These are phyloP conservation scores for Pythium volutum DNA, from an alignment of 352 stramenopile species.

Conservation along the genomic window DNA sequence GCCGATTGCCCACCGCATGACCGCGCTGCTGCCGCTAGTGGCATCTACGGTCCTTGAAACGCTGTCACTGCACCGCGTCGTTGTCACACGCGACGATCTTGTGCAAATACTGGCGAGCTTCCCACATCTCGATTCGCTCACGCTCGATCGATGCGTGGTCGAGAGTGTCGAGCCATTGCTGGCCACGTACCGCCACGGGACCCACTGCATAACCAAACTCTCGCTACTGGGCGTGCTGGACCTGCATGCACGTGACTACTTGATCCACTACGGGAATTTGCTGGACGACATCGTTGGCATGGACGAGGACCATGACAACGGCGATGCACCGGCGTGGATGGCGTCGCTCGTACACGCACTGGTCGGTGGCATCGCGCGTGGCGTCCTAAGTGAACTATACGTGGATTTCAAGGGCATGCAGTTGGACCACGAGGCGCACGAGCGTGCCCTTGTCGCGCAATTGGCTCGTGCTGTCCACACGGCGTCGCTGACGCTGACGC, in stretches of 20 bases:
- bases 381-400: not conserved
- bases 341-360: not conserved
- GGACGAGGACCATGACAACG: not conserved
- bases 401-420: not conserved
- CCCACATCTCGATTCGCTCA: not conserved
- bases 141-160: not conserved
- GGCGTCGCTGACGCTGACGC: not conserved
- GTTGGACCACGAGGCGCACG: not conserved
- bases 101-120: not conserved
- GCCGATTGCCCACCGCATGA: not conserved
- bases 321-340: not conserved
- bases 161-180: not conserved
- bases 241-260: not conserved
- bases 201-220: not conserved
- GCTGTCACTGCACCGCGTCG: not conserved
- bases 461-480: not conserved
- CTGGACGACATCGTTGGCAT: not conserved
- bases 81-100: not conserved
- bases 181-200: not conserved
- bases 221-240: not conserved
- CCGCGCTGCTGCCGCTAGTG: not conserved
- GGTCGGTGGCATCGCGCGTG: not conserved
- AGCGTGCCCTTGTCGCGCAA: not conserved
- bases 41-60: not conserved
- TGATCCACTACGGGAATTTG: not conserved